Base-by-base conservation (phyloP, 176 grass and related monocot genomes). In the Calamus simplicifolius region DNA sequence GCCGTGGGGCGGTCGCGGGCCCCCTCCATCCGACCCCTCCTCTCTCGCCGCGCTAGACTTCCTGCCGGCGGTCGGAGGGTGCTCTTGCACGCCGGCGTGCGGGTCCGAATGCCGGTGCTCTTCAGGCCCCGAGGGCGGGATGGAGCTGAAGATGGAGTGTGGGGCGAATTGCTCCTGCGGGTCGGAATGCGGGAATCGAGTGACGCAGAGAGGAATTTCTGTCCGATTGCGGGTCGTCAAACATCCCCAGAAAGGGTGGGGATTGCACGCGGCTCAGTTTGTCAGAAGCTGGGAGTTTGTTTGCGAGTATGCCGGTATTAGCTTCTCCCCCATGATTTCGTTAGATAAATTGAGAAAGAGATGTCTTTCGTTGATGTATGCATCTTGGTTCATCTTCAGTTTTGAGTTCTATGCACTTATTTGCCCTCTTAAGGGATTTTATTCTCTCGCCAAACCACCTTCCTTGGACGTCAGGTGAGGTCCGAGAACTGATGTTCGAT, bases 271-370 rank as follows among this genome's bases (percentile, higher is more conserved):
- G 0, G 70, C 61, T 18, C 63, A 97, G 57, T 58, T 18, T 4
- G 49, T 97, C 26, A 7, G 2, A 25, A 19, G 73, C 15, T 59
- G 59, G 49, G 64, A 73, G 61, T 97, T 97, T 50, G 66, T 97
- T 35, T 97, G 81, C 59, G 92, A 97, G 53, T 97, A 91, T 62
- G 80, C 84, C 18, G 87, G 84, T 97, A 82, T 58, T 55, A 29
- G 1, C 25, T 62, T 48, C 18, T 43, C 35, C 7, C 35, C 35
- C 1, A 13, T 43, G 21, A 23, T 23, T 23, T 23, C 21, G 21
- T 23, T 23, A 23, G 21, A 23, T 23, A 23, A 23, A 23, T 23
- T 23, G 21, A 23, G 21, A 23, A 23, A 23, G 21, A 23, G 21
- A 23, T 23, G 21, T 23, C 21, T 23, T 23, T 23, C 21, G 21